Evolutionary conservation across 805 yeast species (phyloP), one percentile per base, ranked within the genome.

Genomic region (Candida stauntonica): DNA sequence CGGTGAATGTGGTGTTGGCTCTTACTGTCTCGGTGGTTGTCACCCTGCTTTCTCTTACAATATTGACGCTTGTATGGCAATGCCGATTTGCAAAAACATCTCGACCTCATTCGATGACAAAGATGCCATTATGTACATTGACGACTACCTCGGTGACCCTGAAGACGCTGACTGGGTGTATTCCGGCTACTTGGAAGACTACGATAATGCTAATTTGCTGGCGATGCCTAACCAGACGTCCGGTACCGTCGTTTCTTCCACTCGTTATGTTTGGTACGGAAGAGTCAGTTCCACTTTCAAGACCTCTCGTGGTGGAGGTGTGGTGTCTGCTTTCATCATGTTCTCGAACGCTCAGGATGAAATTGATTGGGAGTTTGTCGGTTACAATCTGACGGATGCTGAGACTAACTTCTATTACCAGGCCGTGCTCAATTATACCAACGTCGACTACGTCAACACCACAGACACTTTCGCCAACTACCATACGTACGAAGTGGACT

Each of bases 331-430:
- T 21, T 77, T 80, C 54, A 86, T 88, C 61, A 60, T 86, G 36
- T 81, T 77, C 62, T 85, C 95, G 7, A 84, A 85, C 57, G 86
- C 81, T 29, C 79, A 85, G 69, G 97, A 88, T 67, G 97, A 89
- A 71, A 73, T 88, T 52, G 97, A 89, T 73, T 79, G 64, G 56
- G 96, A 89, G 67, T 81, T 79, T 50, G 81, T 87, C 46, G 98
- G 98, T 42, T 73, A 74, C 54, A 76, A 83, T 54, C 62, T 85
- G 54, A 70, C 72, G 23, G 58, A 62, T 17, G 85, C 79, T 2
- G 89, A 89, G 69, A 68, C 88, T 19, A 89, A 89, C 64, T 88
- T 58, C 70, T 89, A 85, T 67, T 79, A 75, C 60, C 79, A 82
- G 58, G 96, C 91, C 60, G 61, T 67, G 23, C 67, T 79, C 55